Evolutionary conservation across 768 basidiomycete genomes (phyloP).

Genomic region (Fomitopsis pulvina): DNA sequence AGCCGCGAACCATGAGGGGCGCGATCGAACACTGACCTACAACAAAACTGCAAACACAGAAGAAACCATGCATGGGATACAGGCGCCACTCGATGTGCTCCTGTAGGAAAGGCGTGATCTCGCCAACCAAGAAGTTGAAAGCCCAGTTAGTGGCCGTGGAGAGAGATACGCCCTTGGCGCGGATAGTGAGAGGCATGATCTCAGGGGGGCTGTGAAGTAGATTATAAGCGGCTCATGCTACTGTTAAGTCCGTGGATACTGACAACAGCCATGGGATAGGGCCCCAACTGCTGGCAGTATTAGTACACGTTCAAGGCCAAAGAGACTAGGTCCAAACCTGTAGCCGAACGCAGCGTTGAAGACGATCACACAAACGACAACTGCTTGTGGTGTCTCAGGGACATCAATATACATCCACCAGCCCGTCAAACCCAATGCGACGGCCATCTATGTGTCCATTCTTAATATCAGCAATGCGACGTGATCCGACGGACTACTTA

Average conservation of each 20-base stretch:
- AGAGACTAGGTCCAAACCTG: conserved; percentile 37
- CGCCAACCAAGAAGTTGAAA: conserved; percentile 90
- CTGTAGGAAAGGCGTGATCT: conserved; percentile 80
- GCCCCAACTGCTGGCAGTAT: conserved; percentile 53
- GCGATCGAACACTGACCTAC: conserved; percentile 41
- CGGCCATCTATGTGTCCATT: conserved; percentile 58
- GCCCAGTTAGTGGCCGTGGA: conserved; percentile 84
- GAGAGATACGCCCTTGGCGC: conserved; percentile 93
- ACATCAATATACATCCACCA: conserved; percentile 94
- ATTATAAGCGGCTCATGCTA: neutral
- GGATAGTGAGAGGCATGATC: conserved; percentile 86
- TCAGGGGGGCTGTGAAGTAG: conserved; percentile 20
- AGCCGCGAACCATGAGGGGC: neutral
- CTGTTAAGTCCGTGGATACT: neutral
- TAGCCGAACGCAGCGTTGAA: conserved; percentile 95
- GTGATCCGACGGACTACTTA: conserved; percentile 27
- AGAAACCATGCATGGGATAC: conserved; percentile 95
- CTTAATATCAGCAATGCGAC: neutral
- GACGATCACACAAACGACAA: conserved; percentile 82
- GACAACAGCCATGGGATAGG: conserved; percentile 64
- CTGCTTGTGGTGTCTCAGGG: conserved; percentile 76
- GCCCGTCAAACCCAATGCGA: conserved; percentile 73
- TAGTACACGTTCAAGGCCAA: conserved; percentile 1
- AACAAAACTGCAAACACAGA: conserved; percentile 82
- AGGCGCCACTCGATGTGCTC: conserved; percentile 85